Base-by-base conservation (phyloP, 306 rosid genomes). In the Inga leiocalycina region DNA sequence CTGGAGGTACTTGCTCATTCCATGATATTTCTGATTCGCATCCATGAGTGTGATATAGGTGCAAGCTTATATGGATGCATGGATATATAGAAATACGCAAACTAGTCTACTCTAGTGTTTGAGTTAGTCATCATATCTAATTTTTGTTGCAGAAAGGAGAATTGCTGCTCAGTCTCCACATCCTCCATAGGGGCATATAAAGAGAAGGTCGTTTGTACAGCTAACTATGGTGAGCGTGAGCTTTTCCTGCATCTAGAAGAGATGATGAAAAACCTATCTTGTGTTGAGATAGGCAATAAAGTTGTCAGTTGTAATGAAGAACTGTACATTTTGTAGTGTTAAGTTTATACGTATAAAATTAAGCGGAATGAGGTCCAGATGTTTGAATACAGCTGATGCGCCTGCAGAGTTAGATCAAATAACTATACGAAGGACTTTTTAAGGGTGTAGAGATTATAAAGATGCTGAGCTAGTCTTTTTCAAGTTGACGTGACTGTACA, bases 261-360 rank as follows among this genome's bases (percentile, higher is more conserved):
- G 87, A 80, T 77, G 83, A 75, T 77, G 88, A 84, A 79, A 72
- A 70, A 57, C 85, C 90, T 82, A 64, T 87, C 91, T 75, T 37
- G 74, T 24, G 75, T 62, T 27, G 68, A 27, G 90, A 85, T 83
- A 73, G 87, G 97, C 70, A 93, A 90, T 93, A 91, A 91, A 62
- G 68, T 24, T 62, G 17, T 62, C 68, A 11, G 87, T 89, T 93
- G 97, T 95, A 83, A 88, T 88, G 86, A 77, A 86, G 87, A 94
- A 87, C 80, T 95, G 98, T 93, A 95, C 95, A 95, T 95, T 91
- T 88, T 92, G 94, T 93, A 95, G 98, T 86, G 82, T 79, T 83
- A 89, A 86, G 90, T 84, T 87, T 88, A 93, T 93, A 93, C 94
- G 82, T 89, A 93, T 96, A 86, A 70, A 89, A 86, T 69, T 62